phyloP scores from a whole-genome alignment of 495 filamentous ascomycete species.

The Aspergillus sclerotiicarbonarius region DNA sequence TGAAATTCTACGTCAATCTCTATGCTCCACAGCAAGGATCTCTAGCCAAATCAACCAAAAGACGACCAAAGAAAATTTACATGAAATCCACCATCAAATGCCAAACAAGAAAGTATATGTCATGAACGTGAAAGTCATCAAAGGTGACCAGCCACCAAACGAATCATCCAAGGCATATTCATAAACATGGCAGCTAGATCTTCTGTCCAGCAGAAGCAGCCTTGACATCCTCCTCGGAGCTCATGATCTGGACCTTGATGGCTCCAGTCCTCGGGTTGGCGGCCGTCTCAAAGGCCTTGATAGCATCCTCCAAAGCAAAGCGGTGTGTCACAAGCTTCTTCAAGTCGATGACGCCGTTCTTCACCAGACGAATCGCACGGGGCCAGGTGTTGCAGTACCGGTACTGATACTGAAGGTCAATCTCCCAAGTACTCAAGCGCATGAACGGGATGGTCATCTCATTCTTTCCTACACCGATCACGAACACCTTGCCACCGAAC shows the following conservation, averaged over 20 bases:
- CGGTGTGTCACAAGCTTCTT: constrained; percentile 82
- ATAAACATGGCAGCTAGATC: constrained; percentile 15
- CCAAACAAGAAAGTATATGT: constrained; percentile 2
- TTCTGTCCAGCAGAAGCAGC: constrained; percentile 40
- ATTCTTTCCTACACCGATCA: constrained; percentile 89
- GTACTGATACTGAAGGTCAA: constrained; percentile 95
- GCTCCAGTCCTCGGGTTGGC: constrained; percentile 85
- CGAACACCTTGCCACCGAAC: constrained; percentile 91
- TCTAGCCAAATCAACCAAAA: too few species aligned
- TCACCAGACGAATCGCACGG: constrained; percentile 80
- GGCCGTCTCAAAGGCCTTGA: constrained; percentile 85
- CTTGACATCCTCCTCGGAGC: constrained; percentile 46
- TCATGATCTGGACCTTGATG: constrained; percentile 89
- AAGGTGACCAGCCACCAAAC: constrained; percentile 12
- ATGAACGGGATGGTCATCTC: constrained; percentile 95
- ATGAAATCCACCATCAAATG: not conserved
- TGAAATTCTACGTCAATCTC: too few species aligned
- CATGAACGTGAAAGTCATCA: constrained; percentile 12
- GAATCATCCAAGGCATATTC: not conserved
- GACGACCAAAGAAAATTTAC: not conserved
- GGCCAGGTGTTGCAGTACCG: constrained; percentile 96
- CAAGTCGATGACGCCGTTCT: constrained; percentile 78
- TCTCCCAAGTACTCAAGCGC: constrained; percentile 82
- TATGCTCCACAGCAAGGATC: too few species aligned
- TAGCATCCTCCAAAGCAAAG: constrained; percentile 78